Base-by-base conservation (phyloP, 192 early-diverging fungal species). In the Podila epicladia region DNA sequence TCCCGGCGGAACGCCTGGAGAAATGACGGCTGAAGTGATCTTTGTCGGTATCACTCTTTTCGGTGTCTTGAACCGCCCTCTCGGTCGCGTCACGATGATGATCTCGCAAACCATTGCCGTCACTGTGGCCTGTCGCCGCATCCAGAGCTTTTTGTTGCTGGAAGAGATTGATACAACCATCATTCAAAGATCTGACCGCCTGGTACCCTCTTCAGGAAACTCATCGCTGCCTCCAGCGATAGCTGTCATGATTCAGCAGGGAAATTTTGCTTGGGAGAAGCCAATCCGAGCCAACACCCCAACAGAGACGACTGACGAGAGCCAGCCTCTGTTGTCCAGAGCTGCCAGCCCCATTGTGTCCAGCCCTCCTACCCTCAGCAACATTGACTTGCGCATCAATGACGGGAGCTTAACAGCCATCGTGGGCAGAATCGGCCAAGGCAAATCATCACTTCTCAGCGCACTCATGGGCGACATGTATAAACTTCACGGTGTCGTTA, bases 11-110 rank as follows among this genome's bases (percentile, higher is more conserved):
- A 85, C 20, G 74, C 85, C 53, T n/a, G 79, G 28, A 85, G 84
- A n/a, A 75, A 70, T 97, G 38, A 91, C 89, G 2, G 82, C 89
- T 15, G 85, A 88, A 69, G 70, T 93, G 59, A 90, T 93, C 0
- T 98, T 98, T 82, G 95, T 96, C 3, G 89, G 94, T 8, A 86
- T 99, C 51, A 83, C 95, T 5, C 85, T 99, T 20, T 97, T 99
- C 88, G 95, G 95, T 79, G 73, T 97, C 59, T 78, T 98, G 32
- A 92, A 93, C 83, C 94, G 95, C 83, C 95, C 97, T 57, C 84
- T 97, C 19, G 63, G 87, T n/a, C 86, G 92, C 24, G 91, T 97
- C 63, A 94, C 97, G 0, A 88, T 73, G 37, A 89, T 95, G 9
- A 91, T 98, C 28, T 88, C 90, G 7, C 80, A 91, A 5, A 66